Base-by-base conservation (phyloP, 192 early-diverging fungal species). In the Kickxella alabastrina region DNA sequence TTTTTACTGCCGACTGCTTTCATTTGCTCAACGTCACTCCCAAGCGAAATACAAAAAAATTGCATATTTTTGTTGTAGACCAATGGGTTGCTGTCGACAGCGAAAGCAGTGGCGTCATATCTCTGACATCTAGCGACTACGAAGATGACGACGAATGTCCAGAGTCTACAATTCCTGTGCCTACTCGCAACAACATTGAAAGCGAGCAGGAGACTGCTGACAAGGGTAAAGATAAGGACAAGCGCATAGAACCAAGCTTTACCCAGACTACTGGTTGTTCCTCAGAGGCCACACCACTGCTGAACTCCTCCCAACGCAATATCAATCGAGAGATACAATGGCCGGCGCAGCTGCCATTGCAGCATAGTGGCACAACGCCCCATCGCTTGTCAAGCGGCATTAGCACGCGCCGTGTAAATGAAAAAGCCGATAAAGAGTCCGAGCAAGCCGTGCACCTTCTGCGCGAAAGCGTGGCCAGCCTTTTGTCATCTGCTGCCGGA, bases 51-150 rank as follows among this genome's bases (percentile, higher is more conserved):
- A n/a, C n/a, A n/a, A n/a, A n/a, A n/a, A n/a, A n/a, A n/a, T n/a
- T 15, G 23, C 23, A 8, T 32, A 8, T 32, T 32, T 32, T 32
- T 12, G 31, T 32, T 64, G 49, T 74, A 74, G 70, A 74, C 50
- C 70, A 74, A 37, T 74, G 70, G 70, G 70, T 74, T 36, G 62
- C 70, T 6, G 51, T 74, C 26, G 55, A 51, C 50, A 74, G 49
- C 37, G 62, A 49, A 17, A 58, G 70, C 54, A 74, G 70, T 52
- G 70, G 70, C 29, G 70, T 74, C 27, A 74, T 74, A 19, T 74
- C 70, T 39, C 58, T 74, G 41, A 74, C 70, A 32, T 62, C 63
- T 21, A 74, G 62, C 50, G 70, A 74, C 51, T 47, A 53, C 19
- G 70, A 74, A 43, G 70, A 74, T 9, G 69, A 65, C 3, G 40